These are phyloP conservation scores for Neonectria faginata DNA, from an alignment of 2,329 filamentous ascomycete species.

Conservation along the genomic window DNA sequence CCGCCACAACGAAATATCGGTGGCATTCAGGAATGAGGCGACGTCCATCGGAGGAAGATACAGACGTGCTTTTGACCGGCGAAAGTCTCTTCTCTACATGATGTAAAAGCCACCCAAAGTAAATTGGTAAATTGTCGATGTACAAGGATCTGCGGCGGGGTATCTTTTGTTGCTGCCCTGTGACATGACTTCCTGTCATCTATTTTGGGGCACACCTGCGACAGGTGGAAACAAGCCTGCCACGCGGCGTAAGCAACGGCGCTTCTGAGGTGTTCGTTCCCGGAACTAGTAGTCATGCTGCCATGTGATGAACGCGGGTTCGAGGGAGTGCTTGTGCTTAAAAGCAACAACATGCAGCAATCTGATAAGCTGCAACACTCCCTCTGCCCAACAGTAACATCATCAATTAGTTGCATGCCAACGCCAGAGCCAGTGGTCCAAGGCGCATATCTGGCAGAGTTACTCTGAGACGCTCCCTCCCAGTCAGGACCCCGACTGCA, in stretches of 20 bases:
- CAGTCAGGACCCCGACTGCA: conserved; percentile 28
- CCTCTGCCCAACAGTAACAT: not conserved
- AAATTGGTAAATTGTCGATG: not conserved
- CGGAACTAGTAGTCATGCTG: not conserved
- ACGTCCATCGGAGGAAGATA: too few relatives aligned
- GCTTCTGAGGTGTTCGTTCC: not conserved
- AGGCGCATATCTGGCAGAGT: conserved; percentile 18
- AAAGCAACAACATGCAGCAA: not conserved
- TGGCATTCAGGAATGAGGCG: not conserved
- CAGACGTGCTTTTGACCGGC: not conserved
- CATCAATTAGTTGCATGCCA: conserved; percentile 11
- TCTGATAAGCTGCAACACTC: not conserved
- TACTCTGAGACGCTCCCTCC: conserved; percentile 31
- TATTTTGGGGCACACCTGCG: conserved; percentile 14
- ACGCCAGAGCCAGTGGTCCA: conserved; percentile 6
- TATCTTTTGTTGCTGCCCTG: conserved; percentile 21
- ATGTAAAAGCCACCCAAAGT: not conserved
- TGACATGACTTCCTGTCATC: conserved; percentile 15
- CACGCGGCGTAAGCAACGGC: conserved; percentile 1
- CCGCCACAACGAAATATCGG: conserved; percentile 5
- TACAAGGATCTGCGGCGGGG: conserved; percentile 21
- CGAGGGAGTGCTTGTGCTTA: not conserved
- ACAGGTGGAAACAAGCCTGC: conserved; percentile 10
- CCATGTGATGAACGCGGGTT: not conserved
- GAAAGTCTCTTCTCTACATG: not conserved